phyloP scores from a whole-genome alignment of 768 basidiomycete genomes.

The Cystobasidium ongulense region DNA sequence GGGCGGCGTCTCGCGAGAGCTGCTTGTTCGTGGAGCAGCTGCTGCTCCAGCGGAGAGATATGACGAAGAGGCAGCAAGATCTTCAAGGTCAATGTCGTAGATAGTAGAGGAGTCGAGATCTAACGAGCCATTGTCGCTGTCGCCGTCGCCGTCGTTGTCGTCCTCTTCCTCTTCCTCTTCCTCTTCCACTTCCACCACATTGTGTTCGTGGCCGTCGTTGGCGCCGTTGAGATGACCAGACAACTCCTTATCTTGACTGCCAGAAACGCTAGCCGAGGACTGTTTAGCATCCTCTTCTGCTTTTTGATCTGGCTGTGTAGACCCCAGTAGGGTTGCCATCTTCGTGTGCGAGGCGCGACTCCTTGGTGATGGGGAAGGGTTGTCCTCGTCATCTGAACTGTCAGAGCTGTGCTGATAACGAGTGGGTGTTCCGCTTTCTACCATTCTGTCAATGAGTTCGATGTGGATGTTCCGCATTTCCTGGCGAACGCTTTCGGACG shows the following conservation, averaged over 20 bases:
- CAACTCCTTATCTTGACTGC: no score
- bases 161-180: neutral
- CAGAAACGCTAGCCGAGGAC: neutral
- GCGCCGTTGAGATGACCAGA: no score
- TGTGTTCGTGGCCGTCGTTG: neutral
- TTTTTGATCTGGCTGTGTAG: neutral
- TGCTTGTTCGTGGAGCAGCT: neutral
- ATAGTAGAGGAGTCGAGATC: slow-evolving; percentile 4
- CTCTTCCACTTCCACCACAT: no score
- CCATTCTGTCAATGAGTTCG: neutral
- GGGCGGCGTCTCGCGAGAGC: neutral
- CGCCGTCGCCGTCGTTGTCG: neutral
- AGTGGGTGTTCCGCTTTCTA: neutral
- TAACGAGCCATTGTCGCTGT: neutral
- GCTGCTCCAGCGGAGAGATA: no score
- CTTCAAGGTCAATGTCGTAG: neutral
- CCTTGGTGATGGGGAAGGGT: neutral
- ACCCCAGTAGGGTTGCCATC: neutral
- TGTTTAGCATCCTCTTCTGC: neutral
- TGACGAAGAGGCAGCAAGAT: neutral
- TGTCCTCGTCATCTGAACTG: neutral
- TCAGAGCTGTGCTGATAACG: neutral
- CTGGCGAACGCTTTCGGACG: neutral
- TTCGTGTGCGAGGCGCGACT: neutral
- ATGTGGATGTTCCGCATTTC: neutral